Percentiles rank a stretch among this genome's conserved stretches.
These are phyloP conservation scores for Lenwebbia sp. DNA, from an alignment of 345 rosid species.

Conservation along the genomic window DNA sequence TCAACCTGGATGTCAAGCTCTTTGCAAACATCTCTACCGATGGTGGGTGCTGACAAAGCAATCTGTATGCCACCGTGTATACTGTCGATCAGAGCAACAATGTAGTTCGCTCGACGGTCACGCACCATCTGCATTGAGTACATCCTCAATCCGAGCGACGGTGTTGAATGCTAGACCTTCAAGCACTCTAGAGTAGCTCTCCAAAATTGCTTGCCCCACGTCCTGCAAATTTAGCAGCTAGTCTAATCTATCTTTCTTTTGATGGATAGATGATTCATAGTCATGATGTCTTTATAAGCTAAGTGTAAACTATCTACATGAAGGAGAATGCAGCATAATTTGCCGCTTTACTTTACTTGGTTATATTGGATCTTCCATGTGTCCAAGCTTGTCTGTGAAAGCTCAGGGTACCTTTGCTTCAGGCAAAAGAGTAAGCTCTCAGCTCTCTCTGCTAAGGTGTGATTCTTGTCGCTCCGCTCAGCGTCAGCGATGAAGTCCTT, in stretches of 20 bases:
- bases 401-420: conserved; percentile 85
- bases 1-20: background rate
- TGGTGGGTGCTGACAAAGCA: background rate
- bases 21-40: background rate
- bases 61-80: background rate
- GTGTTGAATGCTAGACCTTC: conserved; percentile 90
- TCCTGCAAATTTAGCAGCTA: conserved; percentile 34
- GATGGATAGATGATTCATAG: background rate
- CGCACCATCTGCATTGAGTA: conserved; percentile 43
- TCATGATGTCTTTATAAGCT: background rate
- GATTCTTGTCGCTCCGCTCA: conserved; percentile 65
- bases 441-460: conserved; percentile 67
- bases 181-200: conserved; percentile 84
- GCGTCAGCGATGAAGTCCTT: conserved; percentile 65
- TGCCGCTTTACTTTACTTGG: conserved; percentile 19
- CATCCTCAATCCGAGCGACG: conserved; percentile 90
- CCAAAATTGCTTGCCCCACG: conserved; percentile 78
- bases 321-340: background rate
- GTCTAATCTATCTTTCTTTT: background rate
- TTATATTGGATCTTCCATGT: conserved; percentile 88
- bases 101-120: background rate
- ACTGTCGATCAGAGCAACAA: background rate
- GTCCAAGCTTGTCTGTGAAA: conserved; percentile 87
- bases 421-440: conserved; percentile 67
- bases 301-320: background rate